Conservation (phyloP, 179 eudicot genomes). For the Nepenthes alata region DNA sequence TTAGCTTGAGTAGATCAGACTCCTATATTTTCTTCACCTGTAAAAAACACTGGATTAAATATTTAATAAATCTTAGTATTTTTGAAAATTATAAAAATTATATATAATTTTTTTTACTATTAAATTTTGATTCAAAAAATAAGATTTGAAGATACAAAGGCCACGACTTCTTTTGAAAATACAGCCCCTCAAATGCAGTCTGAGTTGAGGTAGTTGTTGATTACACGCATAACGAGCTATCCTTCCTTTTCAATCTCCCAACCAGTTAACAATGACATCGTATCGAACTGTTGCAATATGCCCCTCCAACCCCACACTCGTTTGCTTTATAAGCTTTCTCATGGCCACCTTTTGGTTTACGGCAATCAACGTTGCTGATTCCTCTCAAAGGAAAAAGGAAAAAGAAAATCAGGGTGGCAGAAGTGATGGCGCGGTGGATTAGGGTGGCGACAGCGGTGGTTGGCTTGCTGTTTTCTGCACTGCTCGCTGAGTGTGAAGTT, state of each 20-base stretch:
- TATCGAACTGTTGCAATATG: slow-evolving; percentile 6
- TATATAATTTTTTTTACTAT: no score
- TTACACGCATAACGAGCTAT: not conserved
- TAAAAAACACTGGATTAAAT: not conserved
- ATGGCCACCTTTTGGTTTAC: not conserved
- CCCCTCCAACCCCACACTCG: not conserved
- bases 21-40: no score
- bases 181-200: not conserved
- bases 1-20: no score
- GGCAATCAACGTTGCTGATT: not conserved
- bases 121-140: no score
- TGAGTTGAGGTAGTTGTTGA: not conserved
- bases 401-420: slow-evolving; percentile 7
- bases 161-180: no score
- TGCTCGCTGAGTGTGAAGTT: slow-evolving; percentile 23
- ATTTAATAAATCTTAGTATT: slow-evolving; percentile 4
- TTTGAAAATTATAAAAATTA: not conserved
- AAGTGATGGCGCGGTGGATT: slow-evolving; percentile 12
- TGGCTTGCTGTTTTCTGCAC: slow-evolving; percentile 18
- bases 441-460: slow-evolving; percentile 9
- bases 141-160: no score
- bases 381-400: not conserved
- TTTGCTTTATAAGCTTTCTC: slow-evolving; percentile 9
- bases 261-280: slow-evolving; percentile 11
- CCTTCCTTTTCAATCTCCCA: slow-evolving; percentile 16